These are phyloP conservation scores for Clathrospora elynae DNA, from an alignment of 2,329 filamentous ascomycete genomes.

Conservation along the genomic window DNA sequence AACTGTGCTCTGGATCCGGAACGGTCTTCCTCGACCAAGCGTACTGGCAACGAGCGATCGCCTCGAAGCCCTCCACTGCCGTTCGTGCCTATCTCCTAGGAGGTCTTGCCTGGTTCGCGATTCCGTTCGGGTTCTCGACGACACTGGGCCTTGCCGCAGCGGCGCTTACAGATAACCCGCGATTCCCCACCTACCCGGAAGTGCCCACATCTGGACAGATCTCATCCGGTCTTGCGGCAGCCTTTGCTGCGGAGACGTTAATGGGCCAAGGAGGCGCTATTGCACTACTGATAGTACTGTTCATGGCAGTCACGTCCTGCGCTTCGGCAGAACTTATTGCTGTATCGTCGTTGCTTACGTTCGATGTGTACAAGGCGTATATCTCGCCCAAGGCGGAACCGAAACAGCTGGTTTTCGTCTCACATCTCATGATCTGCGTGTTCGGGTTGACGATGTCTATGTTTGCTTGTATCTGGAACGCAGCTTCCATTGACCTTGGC, in stretches of 20 bases:
- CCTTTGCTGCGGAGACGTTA: constrained; percentile 37
- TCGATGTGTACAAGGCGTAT: constrained; percentile 54
- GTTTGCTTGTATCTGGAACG: constrained; percentile 48
- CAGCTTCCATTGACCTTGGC: constrained; percentile 48
- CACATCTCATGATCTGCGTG: constrained; percentile 49
- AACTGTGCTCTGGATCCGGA: constrained; percentile 47
- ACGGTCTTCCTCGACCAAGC: constrained; percentile 53
- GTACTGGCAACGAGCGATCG: constrained; percentile 54
- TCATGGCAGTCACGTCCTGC: constrained; percentile 45
- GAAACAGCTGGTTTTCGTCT: constrained; percentile 47
- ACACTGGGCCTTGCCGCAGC: constrained; percentile 54
- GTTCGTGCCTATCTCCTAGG: constrained; percentile 47
- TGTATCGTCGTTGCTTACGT: constrained; percentile 49
- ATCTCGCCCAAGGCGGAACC: constrained; percentile 46
- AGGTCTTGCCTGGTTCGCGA: constrained; percentile 56
- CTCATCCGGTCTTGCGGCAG: constrained; percentile 36
- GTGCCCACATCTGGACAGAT: constrained; percentile 33
- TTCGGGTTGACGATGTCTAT: constrained; percentile 50
- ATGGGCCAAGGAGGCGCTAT: constrained; percentile 39
- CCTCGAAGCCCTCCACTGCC: constrained; percentile 36
- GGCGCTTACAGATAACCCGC: constrained; percentile 51
- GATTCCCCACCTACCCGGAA: constrained; percentile 53
- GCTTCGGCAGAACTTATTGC: constrained; percentile 51
- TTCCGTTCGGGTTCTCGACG: constrained; percentile 55
- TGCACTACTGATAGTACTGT: constrained; percentile 38